Evolutionary conservation across 306 rosid genomes (phyloP).

Genomic region (Senna siamea): DNA sequence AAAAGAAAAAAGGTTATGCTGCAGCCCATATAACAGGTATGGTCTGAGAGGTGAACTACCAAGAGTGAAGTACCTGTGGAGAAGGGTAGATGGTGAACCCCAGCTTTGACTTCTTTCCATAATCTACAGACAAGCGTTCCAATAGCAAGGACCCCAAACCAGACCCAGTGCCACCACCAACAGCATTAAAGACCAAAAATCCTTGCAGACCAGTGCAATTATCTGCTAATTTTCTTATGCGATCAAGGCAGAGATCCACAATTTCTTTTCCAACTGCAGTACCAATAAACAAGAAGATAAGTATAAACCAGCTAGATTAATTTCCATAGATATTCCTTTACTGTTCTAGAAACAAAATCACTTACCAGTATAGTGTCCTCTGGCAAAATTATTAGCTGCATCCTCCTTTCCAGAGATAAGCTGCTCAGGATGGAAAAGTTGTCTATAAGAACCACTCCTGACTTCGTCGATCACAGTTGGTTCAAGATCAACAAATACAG

Average conservation of each 20-base stretch:
- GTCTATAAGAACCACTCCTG: conserved; percentile 79
- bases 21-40: not conserved
- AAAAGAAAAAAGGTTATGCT: no score
- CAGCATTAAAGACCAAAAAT: conserved; percentile 91
- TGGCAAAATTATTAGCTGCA: conserved; percentile 96
- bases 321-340: not conserved
- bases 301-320: not conserved
- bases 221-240: conserved; percentile 90
- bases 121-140: conserved; percentile 94
- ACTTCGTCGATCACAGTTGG: conserved; percentile 98
- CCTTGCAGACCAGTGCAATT: conserved; percentile 98
- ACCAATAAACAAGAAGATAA: not conserved
- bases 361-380: conserved; percentile 90
- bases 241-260: conserved; percentile 96
- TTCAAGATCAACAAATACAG: conserved; percentile 91
- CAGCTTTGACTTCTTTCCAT: conserved; percentile 91
- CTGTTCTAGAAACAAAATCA: conserved; percentile 2
- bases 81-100: conserved; percentile 98
- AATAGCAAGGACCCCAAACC: conserved; percentile 87
- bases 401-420: conserved; percentile 98
- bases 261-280: conserved; percentile 81
- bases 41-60: not conserved
- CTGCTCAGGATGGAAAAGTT: conserved; percentile 95
- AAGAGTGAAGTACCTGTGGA: conserved; percentile 73
- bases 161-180: conserved; percentile 98